phyloP scores from a whole-genome alignment of 2,329 filamentous ascomycete species.

The Decorospora gaudefroyi region DNA sequence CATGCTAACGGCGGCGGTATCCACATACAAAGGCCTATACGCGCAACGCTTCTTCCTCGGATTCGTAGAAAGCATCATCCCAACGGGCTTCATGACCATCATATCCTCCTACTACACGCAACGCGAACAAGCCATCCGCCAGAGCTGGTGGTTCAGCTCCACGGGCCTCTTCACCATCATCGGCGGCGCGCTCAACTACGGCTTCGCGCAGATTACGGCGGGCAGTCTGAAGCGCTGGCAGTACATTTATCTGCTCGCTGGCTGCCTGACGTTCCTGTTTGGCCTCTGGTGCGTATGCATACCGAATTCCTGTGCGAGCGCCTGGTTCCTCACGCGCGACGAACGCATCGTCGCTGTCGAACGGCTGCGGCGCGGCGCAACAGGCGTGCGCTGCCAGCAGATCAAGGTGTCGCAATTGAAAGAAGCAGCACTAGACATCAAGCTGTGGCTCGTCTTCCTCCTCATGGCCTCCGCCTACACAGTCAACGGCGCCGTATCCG shows the following conservation, averaged over 20 bases:
- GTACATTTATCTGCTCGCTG: conserved; percentile 69
- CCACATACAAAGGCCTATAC: conserved; percentile 64
- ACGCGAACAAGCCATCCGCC: conserved; percentile 54
- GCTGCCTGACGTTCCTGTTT: conserved; percentile 61
- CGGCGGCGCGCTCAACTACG: conserved; percentile 42
- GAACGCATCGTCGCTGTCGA: conserved; percentile 63
- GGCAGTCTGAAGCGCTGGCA: conserved; percentile 60
- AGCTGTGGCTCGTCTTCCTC: conserved; percentile 49
- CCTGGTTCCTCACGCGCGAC: conserved; percentile 68
- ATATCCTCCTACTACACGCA: conserved; percentile 52
- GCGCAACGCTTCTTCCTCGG: conserved; percentile 61
- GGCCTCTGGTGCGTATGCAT: conserved; percentile 69
- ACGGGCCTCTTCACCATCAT: conserved; percentile 49
- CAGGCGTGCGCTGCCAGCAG: conserved; percentile 57
- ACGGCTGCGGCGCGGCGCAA: conserved; percentile 54
- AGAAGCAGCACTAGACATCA: conserved; percentile 55
- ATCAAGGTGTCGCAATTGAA: conserved; percentile 58
- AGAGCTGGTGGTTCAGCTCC: conserved; percentile 69
- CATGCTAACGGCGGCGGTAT: conserved; percentile 70
- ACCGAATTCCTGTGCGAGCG: conserved; percentile 67
- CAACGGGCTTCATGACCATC: conserved; percentile 62
- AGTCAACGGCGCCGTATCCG: conserved; percentile 52
- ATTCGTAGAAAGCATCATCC: conserved; percentile 60
- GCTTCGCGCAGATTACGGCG: conserved; percentile 46
- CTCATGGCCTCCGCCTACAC: conserved; percentile 61